Evolutionary conservation across 2,329 filamentous ascomycete genomes (phyloP), one percentile per base, ranked within the genome.

Genomic region (Scolecobasidium constrictum): DNA sequence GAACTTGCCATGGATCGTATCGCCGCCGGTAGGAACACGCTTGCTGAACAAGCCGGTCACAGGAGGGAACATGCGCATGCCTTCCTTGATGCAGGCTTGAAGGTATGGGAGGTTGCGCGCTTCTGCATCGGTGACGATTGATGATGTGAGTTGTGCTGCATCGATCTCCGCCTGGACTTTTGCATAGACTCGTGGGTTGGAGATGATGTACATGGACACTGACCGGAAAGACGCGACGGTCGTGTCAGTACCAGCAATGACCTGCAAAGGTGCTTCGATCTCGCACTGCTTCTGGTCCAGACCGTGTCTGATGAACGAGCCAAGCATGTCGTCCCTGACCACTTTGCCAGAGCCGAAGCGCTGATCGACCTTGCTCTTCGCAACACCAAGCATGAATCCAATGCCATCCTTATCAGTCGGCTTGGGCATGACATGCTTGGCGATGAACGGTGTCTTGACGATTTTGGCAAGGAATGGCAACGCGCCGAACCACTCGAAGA

Each of bases 201-300:
- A 71, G 18, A 69, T 64, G 46, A 78, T 54, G 50, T 72, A 65
- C 17, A 77, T 63, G 43, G 77, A 47, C 2, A 67, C 73, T 34
- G 66, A 60, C 2, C 75, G 67, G 7, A 78, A 65, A 2, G 67
- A 66, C 1, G 70, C 72, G 1, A 74, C 72, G 0, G 73, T 76
- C 1, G 72, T 77, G 46, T 78, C 75, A 1, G 72, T 72, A 3
- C 75, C 75, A 4, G 73, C 74, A 4, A 74, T 59, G 33, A 64
- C 64, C 35, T 42, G 13, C 20, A 18, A 17, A 38, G 15, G 17
- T 12, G 13, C 2, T 17, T 1, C 3, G 15, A 20, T 20, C 37
- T 39, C 33, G 41, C 37, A 71, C 45, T 68, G 64, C 33, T 23
- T 16, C 31, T 43, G 40, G 58, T 55, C 2, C 71, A 53, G 40